phyloP scores from a whole-genome alignment of 257 asterid species.

The Gentiana straminea region DNA sequence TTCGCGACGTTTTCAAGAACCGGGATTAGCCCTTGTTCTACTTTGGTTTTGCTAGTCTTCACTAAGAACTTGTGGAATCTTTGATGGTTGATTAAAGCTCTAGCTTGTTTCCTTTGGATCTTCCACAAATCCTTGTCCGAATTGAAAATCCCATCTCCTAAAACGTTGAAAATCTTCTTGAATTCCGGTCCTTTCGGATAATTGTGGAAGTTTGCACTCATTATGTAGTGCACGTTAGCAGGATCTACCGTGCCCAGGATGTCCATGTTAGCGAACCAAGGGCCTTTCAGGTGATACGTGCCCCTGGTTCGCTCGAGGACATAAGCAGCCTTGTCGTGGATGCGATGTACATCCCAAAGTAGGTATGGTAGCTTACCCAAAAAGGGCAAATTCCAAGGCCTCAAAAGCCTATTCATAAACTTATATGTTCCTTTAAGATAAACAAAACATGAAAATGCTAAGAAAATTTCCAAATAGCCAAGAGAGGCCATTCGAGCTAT shows the following conservation, averaged over 20 bases:
- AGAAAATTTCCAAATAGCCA: constrained; percentile 15
- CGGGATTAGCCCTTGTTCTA: constrained; percentile 32
- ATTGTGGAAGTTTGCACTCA: constrained; percentile 36
- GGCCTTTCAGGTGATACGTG: constrained; percentile 33
- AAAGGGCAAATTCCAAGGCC: constrained; percentile 29
- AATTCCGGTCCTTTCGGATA: constrained; percentile 44
- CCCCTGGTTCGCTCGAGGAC: constrained; percentile 17
- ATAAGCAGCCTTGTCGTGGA: constrained; percentile 25
- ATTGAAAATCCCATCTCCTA: constrained; percentile 55
- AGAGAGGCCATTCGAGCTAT: constrained; percentile 5
- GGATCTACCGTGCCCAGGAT: constrained; percentile 40
- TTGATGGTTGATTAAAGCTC: constrained; percentile 27
- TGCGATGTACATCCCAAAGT: constrained; percentile 14
- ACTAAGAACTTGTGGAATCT: constrained; percentile 24
- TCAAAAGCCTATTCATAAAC: not conserved
- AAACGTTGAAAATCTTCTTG: constrained; percentile 36
- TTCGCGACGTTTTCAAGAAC: constrained; percentile 22
- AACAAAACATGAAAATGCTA: constrained; percentile 16
- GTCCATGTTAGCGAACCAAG: constrained; percentile 43
- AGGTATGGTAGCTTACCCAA: constrained; percentile 39
- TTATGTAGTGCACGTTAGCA: constrained; percentile 36
- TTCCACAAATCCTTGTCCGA: constrained; percentile 38
- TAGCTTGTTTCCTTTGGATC: constrained; percentile 27
- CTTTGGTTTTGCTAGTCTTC: constrained; percentile 21
- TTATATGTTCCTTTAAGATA: constrained; percentile 12